These are phyloP conservation scores for Heterococcus sp. DNA, from an alignment of 108 stramenopile species.

Conservation along the genomic window DNA sequence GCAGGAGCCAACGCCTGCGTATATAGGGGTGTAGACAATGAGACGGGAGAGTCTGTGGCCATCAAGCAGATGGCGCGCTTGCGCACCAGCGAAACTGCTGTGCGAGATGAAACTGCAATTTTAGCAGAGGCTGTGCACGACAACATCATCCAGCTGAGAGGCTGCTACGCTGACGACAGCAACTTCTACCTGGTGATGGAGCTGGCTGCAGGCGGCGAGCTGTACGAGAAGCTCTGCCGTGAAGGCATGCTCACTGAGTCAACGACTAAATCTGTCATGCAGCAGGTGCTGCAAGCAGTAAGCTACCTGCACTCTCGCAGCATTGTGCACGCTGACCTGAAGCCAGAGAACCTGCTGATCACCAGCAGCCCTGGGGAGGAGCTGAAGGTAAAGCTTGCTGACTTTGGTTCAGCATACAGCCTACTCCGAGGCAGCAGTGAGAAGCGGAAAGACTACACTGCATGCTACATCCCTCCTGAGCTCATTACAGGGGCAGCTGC, in stretches of 20 bases:
- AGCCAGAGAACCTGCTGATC: slow-evolving; percentile 44
- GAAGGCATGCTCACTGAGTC: slow-evolving; percentile 3
- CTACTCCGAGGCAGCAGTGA: background rate
- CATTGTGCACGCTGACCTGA: slow-evolving; percentile 45
- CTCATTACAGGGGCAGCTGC: slow-evolving; percentile 2
- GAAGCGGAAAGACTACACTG: slow-evolving; percentile 31
- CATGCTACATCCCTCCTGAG: slow-evolving; percentile 27
- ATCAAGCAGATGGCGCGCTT: slow-evolving; percentile 17
- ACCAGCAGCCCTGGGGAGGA: background rate
- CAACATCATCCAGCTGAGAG: background rate
- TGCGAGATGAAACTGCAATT: slow-evolving; percentile 4
- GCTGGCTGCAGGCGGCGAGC: slow-evolving; percentile 41
- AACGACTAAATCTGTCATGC: slow-evolving; percentile 18
- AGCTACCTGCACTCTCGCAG: slow-evolving; percentile 20
- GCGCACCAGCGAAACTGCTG: slow-evolving; percentile 1
- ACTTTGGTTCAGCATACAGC: slow-evolving; percentile 33
- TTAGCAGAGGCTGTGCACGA: background rate
- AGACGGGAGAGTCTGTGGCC: slow-evolving; percentile 28
- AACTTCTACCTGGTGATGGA: slow-evolving; percentile 46
- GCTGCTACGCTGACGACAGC: slow-evolving; percentile 17
- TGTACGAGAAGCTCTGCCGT: slow-evolving; percentile 29
- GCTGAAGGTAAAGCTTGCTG: background rate
- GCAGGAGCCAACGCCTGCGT: slow-evolving; percentile 20
- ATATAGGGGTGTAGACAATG: slow-evolving; percentile 9
- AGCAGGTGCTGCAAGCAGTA: slow-evolving; percentile 22